Conservation (phyloP, 2,329 filamentous ascomycete genomes). For the Arthrobotrys iridis region DNA sequence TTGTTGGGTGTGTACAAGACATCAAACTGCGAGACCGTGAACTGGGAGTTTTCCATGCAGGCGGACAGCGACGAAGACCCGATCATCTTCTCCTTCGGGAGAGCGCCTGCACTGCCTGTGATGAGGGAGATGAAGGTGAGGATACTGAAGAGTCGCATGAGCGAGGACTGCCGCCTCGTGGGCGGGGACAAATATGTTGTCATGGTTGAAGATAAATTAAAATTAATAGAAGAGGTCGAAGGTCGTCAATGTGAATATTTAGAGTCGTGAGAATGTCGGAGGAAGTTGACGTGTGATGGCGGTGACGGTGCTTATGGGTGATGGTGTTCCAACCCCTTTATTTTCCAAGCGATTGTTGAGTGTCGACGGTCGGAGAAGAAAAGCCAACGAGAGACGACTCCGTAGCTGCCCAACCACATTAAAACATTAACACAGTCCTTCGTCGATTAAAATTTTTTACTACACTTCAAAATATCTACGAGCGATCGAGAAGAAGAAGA, state of each 20-base stretch:
- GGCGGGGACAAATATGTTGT: constrained; percentile 43
- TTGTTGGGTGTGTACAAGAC: constrained; percentile 82
- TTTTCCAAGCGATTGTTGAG: constrained; percentile 43
- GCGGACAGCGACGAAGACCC: constrained; percentile 83
- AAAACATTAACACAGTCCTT: constrained; percentile 16
- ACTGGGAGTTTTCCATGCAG: constrained; percentile 84
- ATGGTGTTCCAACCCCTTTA: constrained; percentile 46
- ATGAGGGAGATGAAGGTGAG: constrained; percentile 45
- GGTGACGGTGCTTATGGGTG: neutral
- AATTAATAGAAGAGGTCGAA: constrained; percentile 39
- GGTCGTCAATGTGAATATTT: constrained; percentile 19
- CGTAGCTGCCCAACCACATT: constrained; percentile 9
- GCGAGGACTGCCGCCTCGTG: constrained; percentile 53
- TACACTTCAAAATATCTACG: neutral
- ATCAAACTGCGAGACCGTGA: constrained; percentile 88
- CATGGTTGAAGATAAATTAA: constrained; percentile 54
- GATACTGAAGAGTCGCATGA: constrained; percentile 51
- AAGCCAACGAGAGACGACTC: constrained; percentile 36
- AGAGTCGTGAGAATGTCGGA: constrained; percentile 23
- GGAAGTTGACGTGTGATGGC: neutral
- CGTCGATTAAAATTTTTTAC: neutral
- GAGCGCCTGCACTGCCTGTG: constrained; percentile 56
- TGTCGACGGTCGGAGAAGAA: constrained; percentile 48
- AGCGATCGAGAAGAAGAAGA: no score
- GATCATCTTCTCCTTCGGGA: constrained; percentile 74